A percentile compares a stretch with the other conserved stretches of the same genome.
phyloP scores from a whole-genome alignment of 768 basidiomycete species.

The Coprinopsis cinerea region DNA sequence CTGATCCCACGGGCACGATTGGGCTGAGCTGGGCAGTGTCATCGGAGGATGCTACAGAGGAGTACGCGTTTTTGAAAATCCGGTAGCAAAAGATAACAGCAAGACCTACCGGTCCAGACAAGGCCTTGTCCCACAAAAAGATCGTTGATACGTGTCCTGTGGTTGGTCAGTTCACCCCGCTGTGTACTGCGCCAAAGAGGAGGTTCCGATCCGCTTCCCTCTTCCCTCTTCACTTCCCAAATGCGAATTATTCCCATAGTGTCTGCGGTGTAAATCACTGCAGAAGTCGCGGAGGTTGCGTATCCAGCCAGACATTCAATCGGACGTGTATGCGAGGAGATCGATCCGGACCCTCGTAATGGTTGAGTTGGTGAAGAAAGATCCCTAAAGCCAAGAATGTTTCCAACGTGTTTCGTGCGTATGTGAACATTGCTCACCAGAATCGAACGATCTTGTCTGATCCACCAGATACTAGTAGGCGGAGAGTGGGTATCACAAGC shows the following conservation, averaged over 20 bases:
- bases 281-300: slow-evolving; percentile 36
- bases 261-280: slow-evolving; percentile 75
- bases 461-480: slow-evolving; percentile 75
- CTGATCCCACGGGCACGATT: slow-evolving; percentile 9
- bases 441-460: slow-evolving; percentile 87
- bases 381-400: slow-evolving; percentile 42
- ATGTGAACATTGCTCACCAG: no score
- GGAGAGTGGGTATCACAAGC: slow-evolving; percentile 58
- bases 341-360: slow-evolving; percentile 52
- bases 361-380: slow-evolving; percentile 42
- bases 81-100: neutral
- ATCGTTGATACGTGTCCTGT: slow-evolving; percentile 82
- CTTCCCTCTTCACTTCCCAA: slow-evolving; percentile 61
- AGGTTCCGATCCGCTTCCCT: slow-evolving; percentile 13
- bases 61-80: no score
- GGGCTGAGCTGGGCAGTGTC: slow-evolving; percentile 69
- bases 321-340: slow-evolving; percentile 84
- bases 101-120: slow-evolving; percentile 79
- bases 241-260: slow-evolving; percentile 86
- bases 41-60: slow-evolving; percentile 91
- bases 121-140: slow-evolving; percentile 58
- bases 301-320: slow-evolving; percentile 72
- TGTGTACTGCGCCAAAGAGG: slow-evolving; percentile 48
- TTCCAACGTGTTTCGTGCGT: no score
- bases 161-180: slow-evolving; percentile 55